Base-by-base conservation (phyloP, 345 rosid genomes). In the Heritiera littoralis region DNA sequence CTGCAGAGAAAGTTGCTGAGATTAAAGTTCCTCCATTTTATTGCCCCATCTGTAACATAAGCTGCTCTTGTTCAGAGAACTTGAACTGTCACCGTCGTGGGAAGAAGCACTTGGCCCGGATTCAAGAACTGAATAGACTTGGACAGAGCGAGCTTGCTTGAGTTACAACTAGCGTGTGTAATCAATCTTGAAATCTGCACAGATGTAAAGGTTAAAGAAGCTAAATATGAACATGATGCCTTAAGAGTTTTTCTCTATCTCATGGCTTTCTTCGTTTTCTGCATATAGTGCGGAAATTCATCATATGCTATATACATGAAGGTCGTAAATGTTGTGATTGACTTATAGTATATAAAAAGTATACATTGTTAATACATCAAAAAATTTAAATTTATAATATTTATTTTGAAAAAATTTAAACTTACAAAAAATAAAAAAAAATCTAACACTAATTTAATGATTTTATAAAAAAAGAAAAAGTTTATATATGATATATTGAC, bases 31-130 rank as follows among this genome's bases (percentile, higher is more conserved):
- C 51, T 28, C 41, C 18, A 13, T 55, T 54, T 28, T 7, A 18
- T 59, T 78, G 80, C 58, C n/a, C 45, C n/a, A 28, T 78, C 28
- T 78, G 80, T 35, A 78, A 68, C 45, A 18, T 78, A 58, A 58
- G n/a, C 56, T 69, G 67, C 67, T 2, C 8, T 69, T 6, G 76
- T 28, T 40, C 14, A 0, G 67, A 41, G 38, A 30, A 78, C 30
- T n/a, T 78, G 75, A 43, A 20, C 55, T 68, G 46, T 58, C 80
- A 68, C 45, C 55, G 69, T 4, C 4, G 15, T 32, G 75, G 75
- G 20, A 69, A 0, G 67, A 69, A 77, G 54, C 80, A 77, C 73
- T 12, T 77, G 48, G 52, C 74, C 13, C 61, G 6, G 30, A 35
- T 65, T 64, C 35, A 35, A 51, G 14, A 51, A 64, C 54, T 77